Conservation (phyloP, 73 alveolate species). For the Durusdinium trenchii region DNA sequence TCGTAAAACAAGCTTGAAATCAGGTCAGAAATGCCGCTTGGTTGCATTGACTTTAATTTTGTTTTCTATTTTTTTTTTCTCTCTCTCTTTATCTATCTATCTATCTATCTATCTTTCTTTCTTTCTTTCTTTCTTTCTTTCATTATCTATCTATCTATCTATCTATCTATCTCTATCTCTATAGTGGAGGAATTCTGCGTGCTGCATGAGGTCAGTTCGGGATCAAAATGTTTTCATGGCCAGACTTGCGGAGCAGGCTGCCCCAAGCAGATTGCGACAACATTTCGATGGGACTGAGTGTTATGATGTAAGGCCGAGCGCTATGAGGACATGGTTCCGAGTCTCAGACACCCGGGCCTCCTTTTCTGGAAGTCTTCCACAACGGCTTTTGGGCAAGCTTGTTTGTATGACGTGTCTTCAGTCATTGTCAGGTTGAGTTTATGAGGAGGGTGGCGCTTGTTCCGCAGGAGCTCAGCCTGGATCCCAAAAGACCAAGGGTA, state of each 20-base stretch:
- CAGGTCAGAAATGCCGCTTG: constrained; percentile 59
- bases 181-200: background rate
- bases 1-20: background rate
- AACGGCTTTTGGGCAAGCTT: no score
- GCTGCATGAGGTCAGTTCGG: constrained; percentile 60
- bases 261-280: background rate
- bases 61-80: no score
- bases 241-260: constrained; percentile 94
- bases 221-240: constrained; percentile 95
- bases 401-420: no score
- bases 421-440: constrained; percentile 36
- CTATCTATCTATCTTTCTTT: background rate
- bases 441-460: constrained; percentile 92
- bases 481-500: background rate
- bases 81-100: background rate
- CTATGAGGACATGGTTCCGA: constrained; percentile 80
- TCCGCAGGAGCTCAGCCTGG: constrained; percentile 86
- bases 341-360: no score
- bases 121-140: background rate
- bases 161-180: background rate
- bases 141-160: no score
- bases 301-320: constrained; percentile 59
- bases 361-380: no score
- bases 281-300: background rate
- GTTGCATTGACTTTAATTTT: background rate